Percentiles rank a stretch among this genome's conserved stretches.
phyloP scores from a whole-genome alignment of 1,139 yeast species.

The Zhuliangozyma blackwelliae region DNA sequence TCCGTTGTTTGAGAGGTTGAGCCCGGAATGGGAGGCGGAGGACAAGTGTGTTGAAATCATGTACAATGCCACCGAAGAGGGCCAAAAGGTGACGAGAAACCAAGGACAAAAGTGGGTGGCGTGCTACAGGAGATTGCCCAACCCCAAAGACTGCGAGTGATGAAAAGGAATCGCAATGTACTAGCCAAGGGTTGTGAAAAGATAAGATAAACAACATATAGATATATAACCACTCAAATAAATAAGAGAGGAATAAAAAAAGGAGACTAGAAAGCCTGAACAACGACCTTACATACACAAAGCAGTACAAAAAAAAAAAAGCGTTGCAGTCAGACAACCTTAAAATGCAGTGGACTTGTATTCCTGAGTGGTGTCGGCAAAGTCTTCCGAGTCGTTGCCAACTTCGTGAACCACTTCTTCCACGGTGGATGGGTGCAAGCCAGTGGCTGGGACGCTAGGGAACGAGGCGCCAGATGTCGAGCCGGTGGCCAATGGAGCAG shows the following conservation, averaged over 20 bases:
- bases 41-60: slow-evolving; percentile 84
- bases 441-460: slow-evolving; percentile 48
- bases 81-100: slow-evolving; percentile 91
- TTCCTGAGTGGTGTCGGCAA: slow-evolving; percentile 9
- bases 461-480: slow-evolving; percentile 29
- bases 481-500: slow-evolving; percentile 26
- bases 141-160: slow-evolving; percentile 38
- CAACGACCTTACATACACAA: too few species aligned
- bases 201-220: neutral
- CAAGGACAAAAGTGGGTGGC: slow-evolving; percentile 85
- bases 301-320: too few species aligned
- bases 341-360: neutral
- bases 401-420: slow-evolving; percentile 22
- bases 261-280: too few species aligned
- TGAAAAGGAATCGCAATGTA: neutral
- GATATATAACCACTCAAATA: neutral
- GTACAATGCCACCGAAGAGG: slow-evolving; percentile 94
- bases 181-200: neutral
- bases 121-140: slow-evolving; percentile 73
- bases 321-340: too few species aligned
- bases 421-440: slow-evolving; percentile 17
- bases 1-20: slow-evolving; percentile 81
- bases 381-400: slow-evolving; percentile 5
- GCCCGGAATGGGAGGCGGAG: slow-evolving; percentile 69
- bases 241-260: neutral